A percentile compares a stretch with the other conserved stretches of the same genome.
Evolutionary conservation across 176 grass and related monocot species (phyloP).

Genomic region (Raddia guianensis): DNA sequence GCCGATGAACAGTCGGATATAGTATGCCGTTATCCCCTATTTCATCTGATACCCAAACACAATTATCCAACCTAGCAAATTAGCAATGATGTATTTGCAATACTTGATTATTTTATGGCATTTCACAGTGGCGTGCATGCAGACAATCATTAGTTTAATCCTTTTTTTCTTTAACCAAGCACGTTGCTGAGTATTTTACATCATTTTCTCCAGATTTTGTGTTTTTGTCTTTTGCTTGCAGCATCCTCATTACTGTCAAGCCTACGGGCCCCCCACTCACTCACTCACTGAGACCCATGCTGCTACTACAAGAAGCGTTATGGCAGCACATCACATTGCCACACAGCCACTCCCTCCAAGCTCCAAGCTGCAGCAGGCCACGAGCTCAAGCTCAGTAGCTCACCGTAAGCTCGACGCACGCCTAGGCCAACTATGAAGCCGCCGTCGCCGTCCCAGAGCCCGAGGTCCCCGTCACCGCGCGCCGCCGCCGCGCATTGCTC

Average conservation of each 20-base stretch:
- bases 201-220: not conserved
- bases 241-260: not conserved
- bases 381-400: conserved; percentile 24
- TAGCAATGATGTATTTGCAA: too few relatives aligned
- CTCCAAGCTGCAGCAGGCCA: not conserved
- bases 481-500: not conserved
- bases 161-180: not conserved
- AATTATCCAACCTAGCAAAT: too few relatives aligned
- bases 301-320: conserved; percentile 44
- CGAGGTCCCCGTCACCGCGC: conserved; percentile 12
- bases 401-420: not conserved
- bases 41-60: too few relatives aligned
- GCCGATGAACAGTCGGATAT: not conserved
- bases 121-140: too few relatives aligned
- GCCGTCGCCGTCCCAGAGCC: conserved; percentile 9
- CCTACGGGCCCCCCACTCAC: not conserved
- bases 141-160: too few relatives aligned
- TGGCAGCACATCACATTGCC: conserved; percentile 10
- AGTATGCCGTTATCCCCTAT: too few relatives aligned
- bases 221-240: not conserved
- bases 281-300: not conserved
- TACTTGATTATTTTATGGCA: too few relatives aligned
- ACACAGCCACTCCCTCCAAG: not conserved
- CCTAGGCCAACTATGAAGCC: conserved; percentile 18
- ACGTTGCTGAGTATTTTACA: not conserved